phyloP scores from a whole-genome alignment of 2,329 filamentous ascomycete species.

The Didymella keratinophila region DNA sequence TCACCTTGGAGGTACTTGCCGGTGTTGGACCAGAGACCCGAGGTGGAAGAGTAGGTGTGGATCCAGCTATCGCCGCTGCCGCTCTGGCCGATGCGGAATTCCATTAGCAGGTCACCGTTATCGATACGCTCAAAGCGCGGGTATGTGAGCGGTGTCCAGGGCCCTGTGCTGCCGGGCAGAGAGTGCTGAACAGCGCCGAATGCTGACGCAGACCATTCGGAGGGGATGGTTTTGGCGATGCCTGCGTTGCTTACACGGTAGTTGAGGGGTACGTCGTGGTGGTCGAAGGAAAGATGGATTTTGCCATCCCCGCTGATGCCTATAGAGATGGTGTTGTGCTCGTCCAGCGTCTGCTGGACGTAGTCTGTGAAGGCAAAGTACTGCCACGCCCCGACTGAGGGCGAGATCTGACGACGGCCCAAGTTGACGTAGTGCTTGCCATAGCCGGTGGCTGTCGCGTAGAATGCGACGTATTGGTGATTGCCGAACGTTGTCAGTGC shows the following conservation, averaged over 20 bases:
- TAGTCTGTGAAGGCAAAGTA: conserved; percentile 60
- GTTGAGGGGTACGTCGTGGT: conserved; percentile 54
- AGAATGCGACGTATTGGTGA: conserved; percentile 61
- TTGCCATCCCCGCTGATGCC: conserved; percentile 62
- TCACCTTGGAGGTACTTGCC: conserved; percentile 56
- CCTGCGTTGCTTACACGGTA: conserved; percentile 44
- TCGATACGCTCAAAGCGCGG: conserved; percentile 57
- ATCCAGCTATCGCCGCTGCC: conserved; percentile 61
- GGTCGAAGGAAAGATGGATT: conserved; percentile 63
- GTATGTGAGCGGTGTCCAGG: conserved; percentile 56
- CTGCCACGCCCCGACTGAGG: conserved; percentile 53
- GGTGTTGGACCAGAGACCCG: conserved; percentile 50
- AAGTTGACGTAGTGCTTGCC: conserved; percentile 55
- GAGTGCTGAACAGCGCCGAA: conserved; percentile 42
- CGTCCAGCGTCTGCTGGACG: conserved; percentile 59
- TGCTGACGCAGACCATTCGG: conserved; percentile 37
- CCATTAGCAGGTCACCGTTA: conserved; percentile 55
- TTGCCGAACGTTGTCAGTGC: conserved; percentile 57
- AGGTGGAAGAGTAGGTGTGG: conserved; percentile 53
- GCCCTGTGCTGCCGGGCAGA: conserved; percentile 42
- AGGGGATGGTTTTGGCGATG: conserved; percentile 42
- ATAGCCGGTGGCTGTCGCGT: conserved; percentile 46
- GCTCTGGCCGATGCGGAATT: conserved; percentile 61
- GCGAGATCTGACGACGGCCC: conserved; percentile 54
- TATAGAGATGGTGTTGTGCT: conserved; percentile 63